Conservation (phyloP, 805 yeast species). For the Yarrowia sp. region DNA sequence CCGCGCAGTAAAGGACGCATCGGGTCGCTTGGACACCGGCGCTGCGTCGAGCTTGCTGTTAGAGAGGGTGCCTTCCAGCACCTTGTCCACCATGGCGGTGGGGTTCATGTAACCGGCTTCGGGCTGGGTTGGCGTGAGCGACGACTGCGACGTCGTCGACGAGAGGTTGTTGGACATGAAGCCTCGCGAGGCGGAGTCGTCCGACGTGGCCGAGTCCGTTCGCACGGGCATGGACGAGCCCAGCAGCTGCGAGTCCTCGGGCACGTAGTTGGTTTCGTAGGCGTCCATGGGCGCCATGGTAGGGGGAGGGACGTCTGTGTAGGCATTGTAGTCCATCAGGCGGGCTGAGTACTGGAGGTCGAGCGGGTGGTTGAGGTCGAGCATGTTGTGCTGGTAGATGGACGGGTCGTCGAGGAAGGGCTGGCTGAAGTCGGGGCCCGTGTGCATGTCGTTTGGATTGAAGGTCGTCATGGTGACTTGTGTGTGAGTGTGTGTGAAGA, state of each 20-base stretch:
- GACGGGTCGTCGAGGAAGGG: constrained; percentile 5
- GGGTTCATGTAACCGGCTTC: constrained; percentile 3
- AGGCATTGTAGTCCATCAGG: neutral
- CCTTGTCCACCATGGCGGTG: constrained; percentile 14
- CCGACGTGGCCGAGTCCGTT: neutral
- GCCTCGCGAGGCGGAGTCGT: neutral
- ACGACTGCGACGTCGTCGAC: constrained; percentile 2
- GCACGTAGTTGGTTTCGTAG: neutral
- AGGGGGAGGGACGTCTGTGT: neutral
- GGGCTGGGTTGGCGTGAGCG: neutral
- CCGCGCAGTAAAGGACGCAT: neutral
- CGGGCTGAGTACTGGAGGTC: constrained; percentile 18
- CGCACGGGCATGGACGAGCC: constrained; percentile 10
- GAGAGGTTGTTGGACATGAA: neutral
- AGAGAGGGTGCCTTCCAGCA: neutral
- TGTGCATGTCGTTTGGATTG: neutral
- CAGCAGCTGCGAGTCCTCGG: constrained; percentile 2
- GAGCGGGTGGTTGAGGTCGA: constrained; percentile 1
- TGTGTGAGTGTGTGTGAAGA: neutral
- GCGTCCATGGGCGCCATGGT: constrained; percentile 2
- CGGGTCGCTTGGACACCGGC: too few relatives aligned
- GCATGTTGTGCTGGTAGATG: constrained; percentile 7
- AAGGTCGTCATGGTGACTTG: neutral
- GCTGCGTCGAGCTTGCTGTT: too few relatives aligned
- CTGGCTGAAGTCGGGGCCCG: neutral